Evolutionary conservation across 805 yeast species (phyloP).

Genomic region (Yamadazyma ubonensis): DNA sequence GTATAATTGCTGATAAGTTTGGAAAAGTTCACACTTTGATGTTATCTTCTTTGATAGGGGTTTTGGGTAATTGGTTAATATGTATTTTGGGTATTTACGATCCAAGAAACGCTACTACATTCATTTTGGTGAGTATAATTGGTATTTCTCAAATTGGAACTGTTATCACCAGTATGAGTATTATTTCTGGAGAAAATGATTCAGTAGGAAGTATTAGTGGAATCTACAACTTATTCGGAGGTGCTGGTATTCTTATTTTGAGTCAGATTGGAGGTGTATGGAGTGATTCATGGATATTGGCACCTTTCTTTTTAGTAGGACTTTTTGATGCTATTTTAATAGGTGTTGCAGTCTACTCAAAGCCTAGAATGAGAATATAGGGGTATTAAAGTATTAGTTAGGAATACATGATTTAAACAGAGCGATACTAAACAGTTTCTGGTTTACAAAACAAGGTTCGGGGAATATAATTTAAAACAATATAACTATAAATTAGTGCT

Average conservation of each 20-base stretch:
- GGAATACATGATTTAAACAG: background rate
- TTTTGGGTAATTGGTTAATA: constrained; percentile 38
- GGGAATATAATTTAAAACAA: background rate
- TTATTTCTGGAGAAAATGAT: constrained; percentile 29
- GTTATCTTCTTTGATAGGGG: constrained; percentile 43
- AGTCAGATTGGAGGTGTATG: constrained; percentile 61
- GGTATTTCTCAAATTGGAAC: constrained; percentile 65
- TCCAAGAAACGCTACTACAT: constrained; percentile 36
- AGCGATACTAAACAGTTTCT: too few relatives aligned
- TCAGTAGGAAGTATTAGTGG: constrained; percentile 69
- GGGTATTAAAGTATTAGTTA: background rate
- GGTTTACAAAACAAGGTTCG: too few relatives aligned
- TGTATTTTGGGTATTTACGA: constrained; percentile 28
- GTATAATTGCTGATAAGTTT: constrained; percentile 50
- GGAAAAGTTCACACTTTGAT: constrained; percentile 31
- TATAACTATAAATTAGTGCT: background rate
- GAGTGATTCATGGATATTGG: constrained; percentile 56
- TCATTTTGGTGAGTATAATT: constrained; percentile 41
- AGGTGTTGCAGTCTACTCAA: background rate
- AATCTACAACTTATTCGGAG: constrained; percentile 65
- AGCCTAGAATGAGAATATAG: background rate
- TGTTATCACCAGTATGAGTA: constrained; percentile 62
- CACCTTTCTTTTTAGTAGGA: constrained; percentile 58
- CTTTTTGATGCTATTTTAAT: constrained; percentile 32
- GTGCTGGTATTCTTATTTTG: constrained; percentile 60